phyloP scores from a whole-genome alignment of 139 green algal species.

The Coelastrella sp. region DNA sequence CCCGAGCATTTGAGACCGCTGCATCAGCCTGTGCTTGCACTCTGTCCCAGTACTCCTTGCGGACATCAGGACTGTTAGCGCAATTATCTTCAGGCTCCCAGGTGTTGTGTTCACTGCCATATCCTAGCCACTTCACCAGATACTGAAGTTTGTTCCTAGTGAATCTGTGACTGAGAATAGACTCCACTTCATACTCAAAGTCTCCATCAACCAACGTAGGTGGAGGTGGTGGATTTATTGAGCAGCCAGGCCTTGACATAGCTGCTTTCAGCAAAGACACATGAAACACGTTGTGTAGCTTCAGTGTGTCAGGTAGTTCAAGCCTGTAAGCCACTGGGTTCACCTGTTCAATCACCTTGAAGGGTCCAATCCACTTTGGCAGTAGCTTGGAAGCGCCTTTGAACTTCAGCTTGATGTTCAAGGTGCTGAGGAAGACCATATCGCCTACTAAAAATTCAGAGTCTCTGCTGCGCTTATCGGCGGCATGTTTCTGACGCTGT shows the following conservation, averaged over 20 bases:
- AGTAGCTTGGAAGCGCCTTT: slow-evolving; percentile 51
- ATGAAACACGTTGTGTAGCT: slow-evolving; percentile 44
- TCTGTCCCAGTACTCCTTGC: neutral
- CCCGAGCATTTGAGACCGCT: neutral
- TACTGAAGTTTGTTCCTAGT: slow-evolving; percentile 19
- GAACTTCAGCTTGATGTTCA: slow-evolving; percentile 25
- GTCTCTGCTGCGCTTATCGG: neutral
- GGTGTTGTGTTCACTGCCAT: slow-evolving; percentile 43
- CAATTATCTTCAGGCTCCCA: slow-evolving; percentile 35
- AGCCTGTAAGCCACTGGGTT: slow-evolving; percentile 42
- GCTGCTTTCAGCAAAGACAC: slow-evolving; percentile 32
- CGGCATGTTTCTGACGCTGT: slow-evolving; percentile 18
- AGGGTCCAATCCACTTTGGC: slow-evolving; percentile 59
- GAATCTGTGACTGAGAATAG: slow-evolving; percentile 20
- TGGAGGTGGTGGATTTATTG: neutral
- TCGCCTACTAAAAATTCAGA: slow-evolving; percentile 4
- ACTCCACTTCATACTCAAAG: slow-evolving; percentile 11
- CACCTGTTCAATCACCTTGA: slow-evolving; percentile 44
- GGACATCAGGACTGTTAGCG: neutral
- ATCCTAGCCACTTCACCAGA: slow-evolving; percentile 46
- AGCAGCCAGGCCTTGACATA: neutral
- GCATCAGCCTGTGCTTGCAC: neutral
- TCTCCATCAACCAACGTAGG: slow-evolving; percentile 12
- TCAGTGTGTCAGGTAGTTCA: neutral
- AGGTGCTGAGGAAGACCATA: slow-evolving; percentile 44